A percentile compares a stretch with the other conserved stretches of the same genome.
These are phyloP conservation scores for Chrysoporthe austroafricana DNA, from an alignment of 2,329 filamentous ascomycete genomes.

Conservation along the genomic window DNA sequence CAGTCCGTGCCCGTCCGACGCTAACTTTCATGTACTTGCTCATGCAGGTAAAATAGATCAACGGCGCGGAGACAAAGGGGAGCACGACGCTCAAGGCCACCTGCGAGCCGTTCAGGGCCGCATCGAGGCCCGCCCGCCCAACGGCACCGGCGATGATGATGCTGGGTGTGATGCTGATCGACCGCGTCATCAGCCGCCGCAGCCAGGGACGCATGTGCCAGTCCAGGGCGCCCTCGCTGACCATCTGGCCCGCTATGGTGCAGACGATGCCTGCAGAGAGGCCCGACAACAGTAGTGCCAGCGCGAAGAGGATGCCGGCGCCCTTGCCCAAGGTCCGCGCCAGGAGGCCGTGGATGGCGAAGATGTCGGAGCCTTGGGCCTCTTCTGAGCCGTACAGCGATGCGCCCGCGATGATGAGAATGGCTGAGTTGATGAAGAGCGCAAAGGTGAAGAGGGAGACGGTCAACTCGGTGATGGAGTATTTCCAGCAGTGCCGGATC, in stretches of 20 bases:
- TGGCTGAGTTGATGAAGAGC: constrained; percentile 81
- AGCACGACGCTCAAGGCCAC: constrained; percentile 78
- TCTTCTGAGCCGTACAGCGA: constrained; percentile 67
- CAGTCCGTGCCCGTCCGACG: constrained; percentile 46
- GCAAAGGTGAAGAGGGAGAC: constrained; percentile 81
- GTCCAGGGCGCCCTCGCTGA: constrained; percentile 78
- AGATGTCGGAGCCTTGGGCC: constrained; percentile 74
- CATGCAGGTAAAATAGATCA: constrained; percentile 84
- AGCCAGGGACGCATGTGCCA: constrained; percentile 79
- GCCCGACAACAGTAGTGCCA: constrained; percentile 79
- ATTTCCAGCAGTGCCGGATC: constrained; percentile 75
- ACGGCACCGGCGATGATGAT: constrained; percentile 84
- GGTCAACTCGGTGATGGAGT: constrained; percentile 71
- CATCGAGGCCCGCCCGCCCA: constrained; percentile 70
- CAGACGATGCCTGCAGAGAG: constrained; percentile 84
- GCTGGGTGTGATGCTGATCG: constrained; percentile 78
- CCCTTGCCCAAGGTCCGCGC: constrained; percentile 69
- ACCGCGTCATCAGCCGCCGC: constrained; percentile 75
- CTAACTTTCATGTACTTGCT: constrained; percentile 78
- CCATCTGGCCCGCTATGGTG: constrained; percentile 89
- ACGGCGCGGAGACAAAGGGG: constrained; percentile 79
- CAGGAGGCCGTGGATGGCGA: constrained; percentile 78
- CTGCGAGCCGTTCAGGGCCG: constrained; percentile 75
- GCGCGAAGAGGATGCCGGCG: constrained; percentile 82
- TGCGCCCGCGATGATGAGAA: constrained; percentile 80